phyloP scores from a whole-genome alignment of 2,329 filamentous ascomycete species.

The Metarhizium brunneum region DNA sequence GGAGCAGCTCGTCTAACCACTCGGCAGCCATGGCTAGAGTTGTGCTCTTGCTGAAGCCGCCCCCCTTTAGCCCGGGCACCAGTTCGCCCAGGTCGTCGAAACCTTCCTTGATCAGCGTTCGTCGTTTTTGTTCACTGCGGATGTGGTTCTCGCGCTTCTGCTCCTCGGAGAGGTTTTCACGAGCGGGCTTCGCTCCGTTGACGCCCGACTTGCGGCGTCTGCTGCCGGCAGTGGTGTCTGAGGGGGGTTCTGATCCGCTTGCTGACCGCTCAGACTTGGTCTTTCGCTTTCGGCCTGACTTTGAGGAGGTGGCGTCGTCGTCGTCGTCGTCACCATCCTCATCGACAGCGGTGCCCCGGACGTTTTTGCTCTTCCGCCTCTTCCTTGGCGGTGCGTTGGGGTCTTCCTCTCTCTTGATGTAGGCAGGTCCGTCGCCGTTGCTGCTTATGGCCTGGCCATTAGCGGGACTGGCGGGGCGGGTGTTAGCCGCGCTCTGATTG shows the following conservation, averaged over 20 bases:
- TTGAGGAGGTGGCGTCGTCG: constrained; percentile 26
- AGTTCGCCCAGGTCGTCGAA: constrained; percentile 72
- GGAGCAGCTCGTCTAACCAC: constrained; percentile 65
- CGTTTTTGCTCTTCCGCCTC: constrained; percentile 43
- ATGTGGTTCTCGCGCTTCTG: constrained; percentile 85
- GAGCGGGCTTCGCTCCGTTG: constrained; percentile 33
- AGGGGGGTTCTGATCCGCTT: constrained; percentile 20
- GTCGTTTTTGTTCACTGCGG: constrained; percentile 75
- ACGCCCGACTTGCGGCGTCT: constrained; percentile 43
- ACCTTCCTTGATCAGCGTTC: constrained; percentile 71
- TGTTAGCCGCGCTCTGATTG: constrained; percentile 49
- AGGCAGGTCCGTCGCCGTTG: constrained; percentile 12
- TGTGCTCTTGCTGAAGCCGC: constrained; percentile 75
- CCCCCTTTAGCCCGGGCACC: constrained; percentile 64
- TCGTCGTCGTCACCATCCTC: constrained; percentile 27
- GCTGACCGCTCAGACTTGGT: constrained; percentile 30
- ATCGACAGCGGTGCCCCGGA: constrained; percentile 25
- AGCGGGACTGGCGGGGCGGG: constrained; percentile 47
- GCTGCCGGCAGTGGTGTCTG: constrained; percentile 24
- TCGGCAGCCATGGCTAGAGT: constrained; percentile 67
- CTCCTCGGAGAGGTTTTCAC: constrained; percentile 70
- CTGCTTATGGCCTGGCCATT: constrained; percentile 11
- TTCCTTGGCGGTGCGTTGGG: constrained; percentile 36
- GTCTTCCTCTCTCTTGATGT: constrained; percentile 25
- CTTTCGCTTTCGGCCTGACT: constrained; percentile 36